Conservation (phyloP, 306 rosid species). For the Rosa chinensis region DNA sequence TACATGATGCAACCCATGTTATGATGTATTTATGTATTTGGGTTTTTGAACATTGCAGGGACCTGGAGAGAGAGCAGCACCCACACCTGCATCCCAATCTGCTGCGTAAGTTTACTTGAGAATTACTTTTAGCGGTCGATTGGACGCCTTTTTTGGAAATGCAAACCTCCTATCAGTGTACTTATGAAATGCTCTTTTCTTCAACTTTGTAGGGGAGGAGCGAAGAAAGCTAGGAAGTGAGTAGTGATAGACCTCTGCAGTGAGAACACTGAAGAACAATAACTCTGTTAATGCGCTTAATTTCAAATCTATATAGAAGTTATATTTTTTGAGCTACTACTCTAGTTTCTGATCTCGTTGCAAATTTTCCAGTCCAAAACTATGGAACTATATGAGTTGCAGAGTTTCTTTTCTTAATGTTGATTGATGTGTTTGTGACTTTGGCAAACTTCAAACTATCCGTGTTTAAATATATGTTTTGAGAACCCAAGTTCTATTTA, state of each 20-base stretch:
- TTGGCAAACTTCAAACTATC: not conserved
- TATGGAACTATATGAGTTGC: conserved; percentile 20
- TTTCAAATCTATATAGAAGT: conserved; percentile 9
- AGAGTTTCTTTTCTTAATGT: conserved; percentile 5
- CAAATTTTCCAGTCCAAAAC: conserved; percentile 22
- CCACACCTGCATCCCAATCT: conserved; percentile 35
- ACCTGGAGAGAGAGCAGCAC: conserved; percentile 47
- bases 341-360: conserved; percentile 6
- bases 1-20: not conserved
- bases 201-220: conserved; percentile 27
- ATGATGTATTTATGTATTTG: not conserved
- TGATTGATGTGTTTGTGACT: conserved; percentile 21
- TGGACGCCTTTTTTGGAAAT: not conserved
- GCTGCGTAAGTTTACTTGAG: conserved; percentile 30
- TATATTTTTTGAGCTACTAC: conserved; percentile 7
- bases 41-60: conserved; percentile 31
- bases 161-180: not conserved
- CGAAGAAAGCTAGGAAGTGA: conserved; percentile 50
- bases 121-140: not conserved
- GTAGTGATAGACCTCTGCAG: not conserved
- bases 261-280: conserved; percentile 16
- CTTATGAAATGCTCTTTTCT: not conserved
- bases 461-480: not conserved
- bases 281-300: not conserved
- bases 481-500: not conserved